These are phyloP conservation scores for Rhodotorula mucilaginosa DNA, from an alignment of 1,284 basidiomycete genomes.

Conservation along the genomic window DNA sequence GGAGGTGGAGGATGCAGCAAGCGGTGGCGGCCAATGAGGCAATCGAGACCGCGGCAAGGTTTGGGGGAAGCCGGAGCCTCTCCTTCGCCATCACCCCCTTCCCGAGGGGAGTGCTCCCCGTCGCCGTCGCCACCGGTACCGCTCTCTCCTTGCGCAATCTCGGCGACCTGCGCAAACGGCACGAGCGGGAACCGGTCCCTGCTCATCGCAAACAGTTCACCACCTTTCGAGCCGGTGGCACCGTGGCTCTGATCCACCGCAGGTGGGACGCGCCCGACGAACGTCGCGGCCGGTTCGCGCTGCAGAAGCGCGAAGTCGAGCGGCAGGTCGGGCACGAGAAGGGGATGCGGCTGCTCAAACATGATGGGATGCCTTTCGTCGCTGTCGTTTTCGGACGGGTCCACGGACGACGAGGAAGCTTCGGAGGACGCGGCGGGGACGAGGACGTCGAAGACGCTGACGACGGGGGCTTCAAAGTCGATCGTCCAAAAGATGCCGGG, in stretches of 20 bases:
- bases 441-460: conserved; percentile 75
- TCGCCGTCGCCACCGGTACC: not conserved
- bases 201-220: conserved; percentile 71
- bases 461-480: conserved; percentile 62
- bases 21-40: conserved; percentile 32
- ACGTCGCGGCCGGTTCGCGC: conserved; percentile 57
- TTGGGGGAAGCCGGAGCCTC: not conserved
- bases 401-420: conserved; percentile 24
- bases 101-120: not conserved
- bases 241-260: not conserved
- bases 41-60: conserved; percentile 22
- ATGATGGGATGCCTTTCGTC: conserved; percentile 60
- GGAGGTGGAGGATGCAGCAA: conserved; percentile 18
- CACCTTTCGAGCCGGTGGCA: conserved; percentile 31
- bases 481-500: conserved; percentile 60
- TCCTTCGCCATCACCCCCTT: not conserved
- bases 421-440: conserved; percentile 41
- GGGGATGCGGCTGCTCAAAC: conserved; percentile 71
- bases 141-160: not conserved
- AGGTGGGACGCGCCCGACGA: conserved; percentile 60
- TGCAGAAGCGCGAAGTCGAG: conserved; percentile 37
- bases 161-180: conserved; percentile 56
- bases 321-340: conserved; percentile 57
- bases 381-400: not conserved
- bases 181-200: conserved; percentile 70